phyloP scores from a whole-genome alignment of 768 basidiomycete species.

The Psilocybe cubensis region DNA sequence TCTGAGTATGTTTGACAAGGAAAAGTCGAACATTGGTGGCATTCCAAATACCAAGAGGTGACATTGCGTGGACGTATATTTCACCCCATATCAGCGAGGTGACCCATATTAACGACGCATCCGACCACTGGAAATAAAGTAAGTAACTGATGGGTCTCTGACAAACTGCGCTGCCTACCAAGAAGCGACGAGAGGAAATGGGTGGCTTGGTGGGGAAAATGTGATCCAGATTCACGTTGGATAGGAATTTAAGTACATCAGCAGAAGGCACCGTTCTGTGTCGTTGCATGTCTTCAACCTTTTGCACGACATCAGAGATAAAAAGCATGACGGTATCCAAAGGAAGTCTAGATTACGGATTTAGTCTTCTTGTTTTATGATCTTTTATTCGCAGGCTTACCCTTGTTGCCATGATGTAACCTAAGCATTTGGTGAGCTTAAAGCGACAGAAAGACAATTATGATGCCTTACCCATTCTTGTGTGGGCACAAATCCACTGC shows the following conservation, averaged over 20 bases:
- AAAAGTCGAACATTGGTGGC: constrained; percentile 88
- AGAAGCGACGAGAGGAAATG: constrained; percentile 72
- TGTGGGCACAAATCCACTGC: constrained; percentile 93
- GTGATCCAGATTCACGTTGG: constrained; percentile 66
- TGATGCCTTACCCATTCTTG: constrained; percentile 89
- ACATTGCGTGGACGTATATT: constrained; percentile 89
- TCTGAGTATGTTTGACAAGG: constrained; percentile 85
- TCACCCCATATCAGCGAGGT: constrained; percentile 96
- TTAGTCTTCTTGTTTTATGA: neutral
- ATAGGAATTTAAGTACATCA: constrained; percentile 75
- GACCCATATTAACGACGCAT: constrained; percentile 90
- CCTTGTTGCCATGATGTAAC: constrained; percentile 97
- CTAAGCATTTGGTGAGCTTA: constrained; percentile 34
- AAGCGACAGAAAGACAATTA: neutral
- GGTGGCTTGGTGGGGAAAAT: constrained; percentile 75
- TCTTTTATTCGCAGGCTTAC: constrained; percentile 42
- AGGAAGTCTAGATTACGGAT: constrained; percentile 63
- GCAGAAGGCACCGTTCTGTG: constrained; percentile 67
- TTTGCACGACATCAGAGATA: constrained; percentile 87
- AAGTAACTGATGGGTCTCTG: neutral
- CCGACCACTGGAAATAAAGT: constrained; percentile 72
- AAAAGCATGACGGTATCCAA: constrained; percentile 86
- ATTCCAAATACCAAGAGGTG: constrained; percentile 89
- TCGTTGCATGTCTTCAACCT: constrained; percentile 79
- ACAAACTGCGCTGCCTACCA: constrained; percentile 47